Evolutionary conservation across 345 rosid species (phyloP).

Genomic region (Syzygium jambos): DNA sequence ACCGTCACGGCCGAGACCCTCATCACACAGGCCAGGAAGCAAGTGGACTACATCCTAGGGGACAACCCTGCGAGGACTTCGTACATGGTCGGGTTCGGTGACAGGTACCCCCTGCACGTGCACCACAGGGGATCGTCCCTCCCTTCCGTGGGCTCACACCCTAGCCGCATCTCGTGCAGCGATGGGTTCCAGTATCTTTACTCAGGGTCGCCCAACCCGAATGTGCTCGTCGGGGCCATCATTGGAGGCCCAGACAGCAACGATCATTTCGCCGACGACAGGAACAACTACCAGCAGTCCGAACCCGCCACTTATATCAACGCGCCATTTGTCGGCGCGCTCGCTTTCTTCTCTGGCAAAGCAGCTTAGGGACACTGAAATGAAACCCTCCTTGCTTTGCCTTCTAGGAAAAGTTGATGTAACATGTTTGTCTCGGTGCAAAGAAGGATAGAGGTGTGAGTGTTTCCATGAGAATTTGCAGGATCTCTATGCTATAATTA

Average conservation of each 20-base stretch:
- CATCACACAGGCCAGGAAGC: constrained; percentile 42
- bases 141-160: constrained; percentile 52
- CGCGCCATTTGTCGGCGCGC: constrained; percentile 65
- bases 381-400: background rate
- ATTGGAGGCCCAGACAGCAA: constrained; percentile 57
- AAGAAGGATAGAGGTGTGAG: background rate
- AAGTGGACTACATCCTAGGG: constrained; percentile 85
- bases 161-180: constrained; percentile 35
- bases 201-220: constrained; percentile 47
- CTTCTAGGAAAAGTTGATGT: background rate
- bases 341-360: constrained; percentile 43
- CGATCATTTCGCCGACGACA: constrained; percentile 50
- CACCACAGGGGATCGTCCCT: constrained; percentile 92
- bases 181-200: constrained; percentile 43
- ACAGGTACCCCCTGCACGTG: constrained; percentile 56
- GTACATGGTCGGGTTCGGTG: constrained; percentile 89
- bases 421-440: background rate
- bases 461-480: background rate
- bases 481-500: background rate
- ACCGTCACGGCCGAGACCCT: constrained; percentile 27
- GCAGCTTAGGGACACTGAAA: background rate
- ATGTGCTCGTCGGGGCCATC: constrained; percentile 53
- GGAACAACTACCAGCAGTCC: constrained; percentile 57
- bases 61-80: constrained; percentile 73
- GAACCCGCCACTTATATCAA: constrained; percentile 72